Base-by-base conservation (phyloP, 2,329 filamentous ascomycete species). In the Alternaria alternata region DNA sequence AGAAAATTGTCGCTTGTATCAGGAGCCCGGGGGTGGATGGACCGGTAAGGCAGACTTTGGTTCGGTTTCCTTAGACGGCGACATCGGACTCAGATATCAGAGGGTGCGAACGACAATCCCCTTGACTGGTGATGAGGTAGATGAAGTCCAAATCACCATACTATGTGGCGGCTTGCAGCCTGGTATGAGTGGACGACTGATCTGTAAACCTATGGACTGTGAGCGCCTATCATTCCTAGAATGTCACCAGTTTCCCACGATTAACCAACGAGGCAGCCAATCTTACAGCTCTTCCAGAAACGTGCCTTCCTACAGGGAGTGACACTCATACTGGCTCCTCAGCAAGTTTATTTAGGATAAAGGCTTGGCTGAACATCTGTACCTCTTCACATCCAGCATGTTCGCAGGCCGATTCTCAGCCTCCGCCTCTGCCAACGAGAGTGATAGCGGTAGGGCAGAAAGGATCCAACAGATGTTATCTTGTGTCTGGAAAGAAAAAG, bases 221-320 rank as follows among this genome's bases (percentile, higher is more conserved):
- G 32, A 34, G 32, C 5, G 32, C 2, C 0, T 2, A 7, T 34
- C 5, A 34, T 34, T 7, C 1, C 3, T 2, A 3, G 0, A 1
- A 7, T 1, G 3, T 34, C 12, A 0, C 32, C 5, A 34, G 32
- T 1, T 16, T 7, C 12, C 7, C 4, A 34, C 5, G 5, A 0
- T 16, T 34, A 34, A 34, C 1, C 32, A 7, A 5, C 5, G 14
- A 16, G 0, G 1, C 32, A 34, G 32, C 6, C 11, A 3, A 16
- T 34, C 32, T 34, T 0, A 5, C 0, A 34, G 32, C 4, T 0
- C 6, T 14, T 36, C 32, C 32, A 36, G 32, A 36, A 14, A 6
- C 5, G 16, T 36, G 32, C 16, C 14, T 36, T 16, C 32, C 32
- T 14, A 2, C 32, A 1, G 32, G 32, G 0, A 7, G 32, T 0